Evolutionary conservation across 164 flowering plant genomes (phyloP), one percentile per base, ranked within the genome.

Genomic region (Berberis vulgaris): DNA sequence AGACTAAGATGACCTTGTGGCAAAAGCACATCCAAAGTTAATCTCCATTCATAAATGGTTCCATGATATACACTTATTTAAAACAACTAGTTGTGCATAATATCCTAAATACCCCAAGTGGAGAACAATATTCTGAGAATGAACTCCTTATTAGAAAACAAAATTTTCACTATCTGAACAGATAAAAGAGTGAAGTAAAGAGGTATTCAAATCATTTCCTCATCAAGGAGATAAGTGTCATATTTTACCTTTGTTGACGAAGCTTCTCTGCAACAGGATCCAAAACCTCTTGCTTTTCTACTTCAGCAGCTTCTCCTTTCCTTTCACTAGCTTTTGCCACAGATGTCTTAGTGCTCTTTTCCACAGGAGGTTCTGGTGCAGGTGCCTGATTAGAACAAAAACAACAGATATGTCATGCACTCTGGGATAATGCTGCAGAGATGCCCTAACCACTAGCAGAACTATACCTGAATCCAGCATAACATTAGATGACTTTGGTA

Each of bases 211-310:
- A 54, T 26, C 41, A 5, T 13, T 4, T 41, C 11, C 13, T n/a
- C 3, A 26, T 13, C 4, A 39, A 13, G 53, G 43, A 52, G 46
- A 45, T 43, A 42, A 10, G 55, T 44, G 44, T 26, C 55, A n/a
- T 12, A 8, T 45, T 39, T 65, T 59, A 91, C 98, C 97, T 83
- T 74, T 93, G 97, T 64, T 84, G 96, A 41, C 94, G 87, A 72
- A 93, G 90, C 73, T 93, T 93, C 74, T 93, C 98, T 73, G 96
- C 87, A 2, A 84, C 72, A 57, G 98, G 98, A 83, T 93, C 97
- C 55, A 88, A 74, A 42, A 78, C 76, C 63, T 66, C 88, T 76
- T 84, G 77, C 13, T 76, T 73, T 44, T 2, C 73, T 61, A 56
- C 85, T 72, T 73, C 83, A 42, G 66, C 78, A 49, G 75, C 49